phyloP scores from a whole-genome alignment of 805 yeast species.

The Yamadazyma phyllophila region DNA sequence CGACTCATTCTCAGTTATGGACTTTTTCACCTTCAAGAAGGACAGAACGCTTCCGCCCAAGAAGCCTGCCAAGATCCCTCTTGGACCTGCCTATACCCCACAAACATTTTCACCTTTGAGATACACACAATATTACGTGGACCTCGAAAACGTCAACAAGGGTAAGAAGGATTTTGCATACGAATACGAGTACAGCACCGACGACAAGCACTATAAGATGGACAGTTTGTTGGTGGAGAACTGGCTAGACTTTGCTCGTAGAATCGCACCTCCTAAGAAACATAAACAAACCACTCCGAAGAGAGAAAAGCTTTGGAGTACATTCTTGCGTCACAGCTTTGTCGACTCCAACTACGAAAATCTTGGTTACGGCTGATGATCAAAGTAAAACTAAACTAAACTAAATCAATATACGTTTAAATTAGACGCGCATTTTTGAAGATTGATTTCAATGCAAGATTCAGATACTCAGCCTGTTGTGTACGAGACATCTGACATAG shows the following conservation, averaged over 20 bases:
- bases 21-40: constrained; percentile 16
- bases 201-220: constrained; percentile 56
- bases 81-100: constrained; percentile 76
- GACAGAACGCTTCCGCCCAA: constrained; percentile 65
- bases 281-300: constrained; percentile 11
- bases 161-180: constrained; percentile 50
- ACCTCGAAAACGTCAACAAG: constrained; percentile 49
- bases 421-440: neutral
- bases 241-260: constrained; percentile 59
- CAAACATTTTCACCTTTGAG: constrained; percentile 72
- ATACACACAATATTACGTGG: constrained; percentile 74
- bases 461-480: constrained; percentile 22
- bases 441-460: constrained; percentile 1
- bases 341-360: constrained; percentile 64
- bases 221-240: constrained; percentile 55
- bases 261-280: constrained; percentile 45
- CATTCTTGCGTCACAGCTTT: constrained; percentile 58
- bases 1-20: constrained; percentile 7
- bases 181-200: constrained; percentile 69
- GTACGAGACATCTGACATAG: constrained; percentile 48
- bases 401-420: neutral
- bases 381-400: neutral
- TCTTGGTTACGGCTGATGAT: constrained; percentile 35
- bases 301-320: constrained; percentile 52
- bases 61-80: constrained; percentile 50